Conservation (phyloP, 768 basidiomycete species). For the Russula sp. region DNA sequence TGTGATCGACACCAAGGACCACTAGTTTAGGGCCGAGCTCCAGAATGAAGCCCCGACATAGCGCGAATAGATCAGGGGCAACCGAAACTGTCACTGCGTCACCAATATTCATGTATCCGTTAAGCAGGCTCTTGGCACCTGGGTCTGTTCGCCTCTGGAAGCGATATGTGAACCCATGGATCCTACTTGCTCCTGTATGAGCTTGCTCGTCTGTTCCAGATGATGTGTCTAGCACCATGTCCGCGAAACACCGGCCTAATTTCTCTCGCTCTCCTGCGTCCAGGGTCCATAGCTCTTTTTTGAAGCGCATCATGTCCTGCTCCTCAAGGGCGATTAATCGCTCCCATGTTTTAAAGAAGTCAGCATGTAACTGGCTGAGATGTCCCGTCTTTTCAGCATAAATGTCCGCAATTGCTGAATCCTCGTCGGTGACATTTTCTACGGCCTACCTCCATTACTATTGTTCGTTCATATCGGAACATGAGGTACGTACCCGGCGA, state of each 20-base stretch:
- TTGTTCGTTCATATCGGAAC: not conserved
- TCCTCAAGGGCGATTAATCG: constrained; percentile 78
- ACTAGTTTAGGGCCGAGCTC: constrained; percentile 58
- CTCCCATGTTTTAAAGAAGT: constrained; percentile 93
- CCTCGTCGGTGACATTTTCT: constrained; percentile 49
- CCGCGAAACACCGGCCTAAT: constrained; percentile 75
- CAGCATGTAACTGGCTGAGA: constrained; percentile 53
- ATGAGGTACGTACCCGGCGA: constrained; percentile 51
- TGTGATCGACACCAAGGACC: constrained; percentile 77
- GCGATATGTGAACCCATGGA: constrained; percentile 73
- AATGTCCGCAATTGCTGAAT: constrained; percentile 53
- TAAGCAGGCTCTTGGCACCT: constrained; percentile 43
- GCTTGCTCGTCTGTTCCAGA: constrained; percentile 27
- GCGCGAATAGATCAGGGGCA: constrained; percentile 77
- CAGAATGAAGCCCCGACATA: constrained; percentile 78
- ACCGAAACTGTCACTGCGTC: constrained; percentile 86
- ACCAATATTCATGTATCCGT: constrained; percentile 68
- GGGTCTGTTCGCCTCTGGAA: constrained; percentile 36
- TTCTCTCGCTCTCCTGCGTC: constrained; percentile 69
- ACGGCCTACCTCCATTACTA: constrained; percentile 45
- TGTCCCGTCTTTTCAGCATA: constrained; percentile 79
- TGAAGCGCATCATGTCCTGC: constrained; percentile 74
- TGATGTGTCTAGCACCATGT: constrained; percentile 60
- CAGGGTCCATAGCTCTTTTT: constrained; percentile 92
- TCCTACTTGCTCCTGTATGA: constrained; percentile 38